Conservation (phyloP, 2,329 filamentous ascomycete species). For the Dothideomycetes sp. region DNA sequence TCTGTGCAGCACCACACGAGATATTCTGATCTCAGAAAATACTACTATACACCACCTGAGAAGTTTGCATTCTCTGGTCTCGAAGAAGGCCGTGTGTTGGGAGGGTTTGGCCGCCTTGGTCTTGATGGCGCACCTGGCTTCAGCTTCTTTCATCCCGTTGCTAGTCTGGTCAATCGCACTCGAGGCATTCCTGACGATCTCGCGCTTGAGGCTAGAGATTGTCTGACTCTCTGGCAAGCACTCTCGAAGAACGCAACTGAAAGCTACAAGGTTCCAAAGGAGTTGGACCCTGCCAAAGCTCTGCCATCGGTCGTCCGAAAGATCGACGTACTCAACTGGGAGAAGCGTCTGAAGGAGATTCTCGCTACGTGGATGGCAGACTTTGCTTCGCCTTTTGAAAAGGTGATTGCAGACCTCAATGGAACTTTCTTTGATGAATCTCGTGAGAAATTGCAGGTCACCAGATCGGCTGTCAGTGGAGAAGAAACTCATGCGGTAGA, state of each 20-base stretch:
- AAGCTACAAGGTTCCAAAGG: conserved; percentile 30
- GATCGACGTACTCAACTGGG: conserved; percentile 56
- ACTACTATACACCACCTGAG: conserved; percentile 47
- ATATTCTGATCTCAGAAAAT: conserved; percentile 72
- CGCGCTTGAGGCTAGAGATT: conserved; percentile 60
- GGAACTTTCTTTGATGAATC: conserved; percentile 14
- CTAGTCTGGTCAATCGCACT: conserved; percentile 48
- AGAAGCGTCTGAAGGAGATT: conserved; percentile 46
- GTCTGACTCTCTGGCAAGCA: conserved; percentile 51
- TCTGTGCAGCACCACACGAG: conserved; percentile 59
- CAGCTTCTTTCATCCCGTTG: conserved; percentile 54
- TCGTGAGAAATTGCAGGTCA: conserved; percentile 14
- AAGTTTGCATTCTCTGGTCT: conserved; percentile 43
- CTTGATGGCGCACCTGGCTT: conserved; percentile 41
- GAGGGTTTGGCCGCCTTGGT: conserved; percentile 31
- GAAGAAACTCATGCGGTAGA: conserved; percentile 9
- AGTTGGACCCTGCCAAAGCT: conserved; percentile 38
- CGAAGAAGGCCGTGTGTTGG: conserved; percentile 21
- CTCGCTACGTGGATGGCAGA: conserved; percentile 52
- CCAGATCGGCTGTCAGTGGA: conserved; percentile 9
- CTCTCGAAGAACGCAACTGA: conserved; percentile 49
- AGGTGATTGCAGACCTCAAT: conserved; percentile 39
- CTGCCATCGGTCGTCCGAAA: conserved; percentile 50
- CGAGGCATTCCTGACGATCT: conserved; percentile 58
- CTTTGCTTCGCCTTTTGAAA: conserved; percentile 39